Percentiles rank a stretch among this genome's conserved stretches.
Conservation (phyloP, 768 basidiomycete species). For the Mycena amicta region DNA sequence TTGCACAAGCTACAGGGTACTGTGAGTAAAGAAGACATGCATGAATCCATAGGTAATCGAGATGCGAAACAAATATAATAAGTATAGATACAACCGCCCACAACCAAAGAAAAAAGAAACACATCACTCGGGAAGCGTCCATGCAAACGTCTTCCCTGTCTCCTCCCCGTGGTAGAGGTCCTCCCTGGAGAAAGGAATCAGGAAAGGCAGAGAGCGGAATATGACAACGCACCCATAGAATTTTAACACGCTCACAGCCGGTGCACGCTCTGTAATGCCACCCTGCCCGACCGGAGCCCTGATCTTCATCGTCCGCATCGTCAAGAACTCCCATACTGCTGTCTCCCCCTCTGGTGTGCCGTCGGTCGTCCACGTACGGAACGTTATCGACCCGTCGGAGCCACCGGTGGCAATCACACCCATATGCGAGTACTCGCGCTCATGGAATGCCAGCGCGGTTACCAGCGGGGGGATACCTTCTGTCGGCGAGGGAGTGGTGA, state of each 20-base stretch:
- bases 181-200: too few species aligned
- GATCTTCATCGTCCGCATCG: conserved; percentile 67
- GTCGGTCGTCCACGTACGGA: conserved; percentile 86
- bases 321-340: conserved; percentile 76
- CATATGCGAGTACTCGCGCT: conserved; percentile 80
- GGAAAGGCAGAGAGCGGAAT: too few species aligned
- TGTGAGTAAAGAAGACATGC: too few species aligned
- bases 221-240: too few species aligned
- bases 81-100: too few species aligned
- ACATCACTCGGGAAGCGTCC: conserved; percentile 55
- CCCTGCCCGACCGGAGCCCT: conserved; percentile 37
- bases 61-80: background rate
- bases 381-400: conserved; percentile 71
- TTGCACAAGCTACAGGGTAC: too few species aligned
- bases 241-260: conserved; percentile 74
- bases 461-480: conserved; percentile 55
- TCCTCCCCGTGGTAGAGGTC: conserved; percentile 66
- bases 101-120: conserved; percentile 2
- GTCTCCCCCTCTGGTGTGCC: conserved; percentile 66
- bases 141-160: conserved; percentile 58
- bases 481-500: conserved; percentile 47
- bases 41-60: too few species aligned
- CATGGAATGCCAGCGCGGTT: conserved; percentile 82
- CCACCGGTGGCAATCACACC: conserved; percentile 84
- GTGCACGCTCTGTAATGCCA: conserved; percentile 39